These are phyloP conservation scores for Pichia eremophila DNA, from an alignment of 805 yeast species.

Conservation along the genomic window DNA sequence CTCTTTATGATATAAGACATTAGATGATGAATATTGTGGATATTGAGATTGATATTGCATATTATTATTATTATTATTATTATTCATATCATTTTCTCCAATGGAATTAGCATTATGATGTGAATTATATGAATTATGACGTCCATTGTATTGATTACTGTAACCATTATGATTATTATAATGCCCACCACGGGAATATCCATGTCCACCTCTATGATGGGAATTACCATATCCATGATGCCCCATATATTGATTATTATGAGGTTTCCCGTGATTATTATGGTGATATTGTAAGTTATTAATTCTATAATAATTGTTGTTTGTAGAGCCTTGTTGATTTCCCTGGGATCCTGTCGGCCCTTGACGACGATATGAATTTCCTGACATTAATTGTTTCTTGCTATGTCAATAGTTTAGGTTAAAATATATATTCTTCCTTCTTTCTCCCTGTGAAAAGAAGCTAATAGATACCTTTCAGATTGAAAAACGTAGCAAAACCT, in stretches of 20 bases:
- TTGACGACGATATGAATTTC: constrained; percentile 4
- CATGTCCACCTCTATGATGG: background rate
- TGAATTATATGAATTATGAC: constrained; percentile 2
- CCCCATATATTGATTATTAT: background rate
- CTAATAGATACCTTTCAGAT: too few species aligned
- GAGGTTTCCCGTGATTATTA: background rate
- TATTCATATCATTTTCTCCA: background rate
- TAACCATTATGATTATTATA: constrained; percentile 1
- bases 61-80: background rate
- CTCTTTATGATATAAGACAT: background rate
- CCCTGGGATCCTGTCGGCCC: background rate
- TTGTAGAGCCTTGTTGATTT: background rate
- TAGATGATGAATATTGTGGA: background rate
- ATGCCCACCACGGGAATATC: background rate
- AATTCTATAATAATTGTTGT: constrained; percentile 6
- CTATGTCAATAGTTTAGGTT: background rate
- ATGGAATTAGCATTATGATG: background rate
- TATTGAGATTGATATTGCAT: background rate
- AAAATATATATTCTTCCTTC: too few species aligned
- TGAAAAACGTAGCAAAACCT: too few species aligned
- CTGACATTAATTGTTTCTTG: background rate
- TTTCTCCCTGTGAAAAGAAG: too few species aligned
- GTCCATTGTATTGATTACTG: background rate
- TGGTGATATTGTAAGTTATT: constrained; percentile 4
- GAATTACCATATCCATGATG: background rate